phyloP scores from a whole-genome alignment of 129 eudicot genomes.

The Deinandra increscens region DNA sequence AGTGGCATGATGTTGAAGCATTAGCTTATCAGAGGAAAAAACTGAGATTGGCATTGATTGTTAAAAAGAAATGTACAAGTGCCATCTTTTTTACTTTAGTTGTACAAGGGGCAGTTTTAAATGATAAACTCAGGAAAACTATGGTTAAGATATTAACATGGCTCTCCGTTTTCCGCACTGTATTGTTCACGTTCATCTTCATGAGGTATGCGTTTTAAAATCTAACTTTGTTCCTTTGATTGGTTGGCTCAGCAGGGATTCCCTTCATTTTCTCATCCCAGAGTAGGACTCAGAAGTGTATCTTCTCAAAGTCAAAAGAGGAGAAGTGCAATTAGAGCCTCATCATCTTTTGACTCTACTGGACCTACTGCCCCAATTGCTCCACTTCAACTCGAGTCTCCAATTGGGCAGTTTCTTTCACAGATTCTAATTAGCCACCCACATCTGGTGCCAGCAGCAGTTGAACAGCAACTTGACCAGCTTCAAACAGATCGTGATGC shows the following conservation, averaged over 20 bases:
- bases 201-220: background rate
- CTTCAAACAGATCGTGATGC: constrained; percentile 84
- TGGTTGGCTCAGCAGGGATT: constrained; percentile 38
- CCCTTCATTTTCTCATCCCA: constrained; percentile 34
- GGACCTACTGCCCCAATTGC: constrained; percentile 65
- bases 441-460: constrained; percentile 92
- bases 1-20: too few species aligned
- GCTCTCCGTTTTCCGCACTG: background rate
- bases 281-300: constrained; percentile 36
- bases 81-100: too few species aligned
- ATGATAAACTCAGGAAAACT: too few species aligned
- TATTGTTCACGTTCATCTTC: background rate
- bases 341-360: constrained; percentile 55
- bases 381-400: constrained; percentile 94
- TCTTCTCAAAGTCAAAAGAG: constrained; percentile 41
- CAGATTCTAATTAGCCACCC: constrained; percentile 87
- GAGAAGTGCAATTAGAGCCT: constrained; percentile 52
- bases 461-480: constrained; percentile 95
- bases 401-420: constrained; percentile 83
- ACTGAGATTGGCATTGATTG: too few species aligned
- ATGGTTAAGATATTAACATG: too few species aligned
- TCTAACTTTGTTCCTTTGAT: background rate
- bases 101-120: too few species aligned
- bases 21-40: too few species aligned
- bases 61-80: too few species aligned